A percentile compares a stretch with the other conserved stretches of the same genome.
Evolutionary conservation across 2,329 filamentous ascomycete genomes (phyloP).

Genomic region (Alternaria gaisen): DNA sequence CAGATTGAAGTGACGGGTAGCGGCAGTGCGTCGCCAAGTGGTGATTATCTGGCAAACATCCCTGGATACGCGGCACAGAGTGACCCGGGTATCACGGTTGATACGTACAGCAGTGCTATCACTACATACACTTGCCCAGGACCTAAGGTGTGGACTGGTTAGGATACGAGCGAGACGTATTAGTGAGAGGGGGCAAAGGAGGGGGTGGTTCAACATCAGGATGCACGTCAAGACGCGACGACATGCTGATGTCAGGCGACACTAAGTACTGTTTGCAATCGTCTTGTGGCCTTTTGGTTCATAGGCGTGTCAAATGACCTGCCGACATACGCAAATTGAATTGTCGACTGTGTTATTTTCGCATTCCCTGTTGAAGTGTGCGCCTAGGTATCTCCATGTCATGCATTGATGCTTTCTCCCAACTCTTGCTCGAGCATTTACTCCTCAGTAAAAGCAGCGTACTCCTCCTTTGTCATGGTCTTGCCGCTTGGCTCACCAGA

Average conservation of each 20-base stretch:
- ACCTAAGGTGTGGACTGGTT: constrained; percentile 59
- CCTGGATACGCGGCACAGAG: constrained; percentile 53
- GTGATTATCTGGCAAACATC: constrained; percentile 56
- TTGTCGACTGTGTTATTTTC: not conserved
- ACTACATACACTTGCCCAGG: constrained; percentile 61
- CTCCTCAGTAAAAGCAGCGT: constrained; percentile 76
- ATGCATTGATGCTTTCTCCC: not conserved
- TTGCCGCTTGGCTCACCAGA: constrained; percentile 66
- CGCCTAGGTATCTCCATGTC: constrained; percentile 8
- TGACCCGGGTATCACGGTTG: constrained; percentile 62
- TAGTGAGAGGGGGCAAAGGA: too few species aligned
- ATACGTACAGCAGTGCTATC: constrained; percentile 58
- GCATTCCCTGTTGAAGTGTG: constrained; percentile 18
- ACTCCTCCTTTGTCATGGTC: constrained; percentile 80
- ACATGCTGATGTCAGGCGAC: not conserved
- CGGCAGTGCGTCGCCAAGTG: constrained; percentile 56
- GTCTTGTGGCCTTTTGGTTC: too few species aligned
- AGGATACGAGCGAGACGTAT: not conserved
- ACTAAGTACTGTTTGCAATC: not conserved
- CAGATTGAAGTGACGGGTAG: constrained; percentile 63
- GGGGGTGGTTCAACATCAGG: not conserved
- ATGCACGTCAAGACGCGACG: not conserved
- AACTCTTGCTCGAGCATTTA: constrained; percentile 8
- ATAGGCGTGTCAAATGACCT: not conserved
- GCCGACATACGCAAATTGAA: not conserved